These are phyloP conservation scores for Babesia sp. DNA, from an alignment of 169 alveolate genomes.

Conservation along the genomic window DNA sequence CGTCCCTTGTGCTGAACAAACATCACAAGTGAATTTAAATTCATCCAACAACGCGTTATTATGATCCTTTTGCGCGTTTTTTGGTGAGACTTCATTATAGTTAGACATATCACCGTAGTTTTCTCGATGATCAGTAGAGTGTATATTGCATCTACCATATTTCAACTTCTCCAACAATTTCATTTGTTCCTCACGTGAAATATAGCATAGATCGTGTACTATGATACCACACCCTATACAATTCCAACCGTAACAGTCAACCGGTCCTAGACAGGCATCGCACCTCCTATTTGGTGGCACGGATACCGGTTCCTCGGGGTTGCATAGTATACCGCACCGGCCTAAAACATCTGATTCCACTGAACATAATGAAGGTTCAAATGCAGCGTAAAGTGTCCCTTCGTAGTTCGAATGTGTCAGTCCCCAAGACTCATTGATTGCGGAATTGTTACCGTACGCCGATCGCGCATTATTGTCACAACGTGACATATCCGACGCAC, in stretches of 20 bases:
- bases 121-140: background rate
- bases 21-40: constrained; percentile 6
- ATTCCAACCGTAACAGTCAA: background rate
- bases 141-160: background rate
- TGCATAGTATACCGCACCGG: background rate
- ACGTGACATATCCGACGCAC: background rate
- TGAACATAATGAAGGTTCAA: background rate
- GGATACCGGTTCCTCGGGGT: background rate
- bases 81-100: too few species aligned
- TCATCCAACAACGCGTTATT: background rate
- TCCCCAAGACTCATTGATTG: background rate
- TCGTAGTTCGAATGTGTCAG: background rate
- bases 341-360: background rate
- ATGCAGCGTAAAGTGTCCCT: background rate
- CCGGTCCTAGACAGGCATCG: constrained; percentile 39
- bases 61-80: background rate
- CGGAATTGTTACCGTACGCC: background rate
- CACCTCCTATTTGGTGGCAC: constrained; percentile 18
- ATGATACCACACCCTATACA: constrained; percentile 9
- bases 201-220: constrained; percentile 14
- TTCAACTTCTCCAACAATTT: background rate
- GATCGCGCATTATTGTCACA: background rate
- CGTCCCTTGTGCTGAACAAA: background rate
- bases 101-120: background rate
- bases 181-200: background rate